Conservation (phyloP, 179 eudicot genomes). For the Gypsophila paniculata region DNA sequence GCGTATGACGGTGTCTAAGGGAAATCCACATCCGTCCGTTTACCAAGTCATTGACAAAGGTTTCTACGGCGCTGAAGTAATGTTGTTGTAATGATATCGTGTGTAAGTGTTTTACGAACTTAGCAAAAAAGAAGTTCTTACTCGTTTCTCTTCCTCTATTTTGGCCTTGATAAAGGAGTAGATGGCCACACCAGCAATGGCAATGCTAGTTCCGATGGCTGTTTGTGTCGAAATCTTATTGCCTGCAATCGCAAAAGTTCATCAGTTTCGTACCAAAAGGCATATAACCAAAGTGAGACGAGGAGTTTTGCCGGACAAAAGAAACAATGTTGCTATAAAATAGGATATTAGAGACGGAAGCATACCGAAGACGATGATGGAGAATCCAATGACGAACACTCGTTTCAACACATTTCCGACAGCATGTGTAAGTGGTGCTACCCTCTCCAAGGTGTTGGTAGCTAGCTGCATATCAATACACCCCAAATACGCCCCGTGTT, state of each 20-base stretch:
- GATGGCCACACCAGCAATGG: slow-evolving; percentile 90
- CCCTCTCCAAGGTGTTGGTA: slow-evolving; percentile 97
- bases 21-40: too few species aligned
- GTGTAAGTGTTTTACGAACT: not conserved
- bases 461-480: slow-evolving; percentile 53
- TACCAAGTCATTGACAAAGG: too few species aligned
- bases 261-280: not conserved
- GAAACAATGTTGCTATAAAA: not conserved
- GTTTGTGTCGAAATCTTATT: slow-evolving; percentile 94
- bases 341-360: not conserved
- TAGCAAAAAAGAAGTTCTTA: slow-evolving; percentile 28
- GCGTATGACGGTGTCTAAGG: too few species aligned
- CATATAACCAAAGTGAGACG: not conserved
- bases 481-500: not conserved
- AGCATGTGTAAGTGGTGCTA: slow-evolving; percentile 96
- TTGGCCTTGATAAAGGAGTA: slow-evolving; percentile 90
- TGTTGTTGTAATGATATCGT: too few species aligned
- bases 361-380: slow-evolving; percentile 81
- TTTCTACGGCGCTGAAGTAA: too few species aligned
- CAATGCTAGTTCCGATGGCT: slow-evolving; percentile 86
- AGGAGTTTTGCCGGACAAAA: not conserved
- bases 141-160: slow-evolving; percentile 92
- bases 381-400: slow-evolving; percentile 96
- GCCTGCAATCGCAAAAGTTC: slow-evolving; percentile 38
- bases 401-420: slow-evolving; percentile 98